phyloP scores from a whole-genome alignment of 2,329 filamentous ascomycete species.

The Neonectria neomacrospora region DNA sequence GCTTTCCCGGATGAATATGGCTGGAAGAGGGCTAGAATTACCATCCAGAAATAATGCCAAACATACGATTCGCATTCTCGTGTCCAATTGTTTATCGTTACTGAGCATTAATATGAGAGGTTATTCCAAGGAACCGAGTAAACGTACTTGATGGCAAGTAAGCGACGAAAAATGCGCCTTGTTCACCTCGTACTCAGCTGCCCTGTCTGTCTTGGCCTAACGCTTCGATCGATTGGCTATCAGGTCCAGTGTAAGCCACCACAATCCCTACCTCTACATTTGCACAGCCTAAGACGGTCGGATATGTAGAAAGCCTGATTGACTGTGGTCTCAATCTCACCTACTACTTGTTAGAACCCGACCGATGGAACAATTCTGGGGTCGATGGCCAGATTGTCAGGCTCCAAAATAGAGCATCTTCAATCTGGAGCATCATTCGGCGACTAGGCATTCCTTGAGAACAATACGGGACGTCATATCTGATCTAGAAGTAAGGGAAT shows the following conservation, averaged over 20 bases:
- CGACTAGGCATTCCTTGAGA: background rate
- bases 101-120: background rate
- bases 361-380: too few species aligned
- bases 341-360: too few species aligned
- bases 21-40: background rate
- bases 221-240: background rate
- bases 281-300: background rate
- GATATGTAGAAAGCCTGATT: background rate
- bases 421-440: background rate
- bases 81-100: background rate
- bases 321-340: background rate
- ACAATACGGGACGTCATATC: background rate
- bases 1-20: background rate
- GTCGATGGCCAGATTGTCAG: too few species aligned
- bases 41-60: background rate
- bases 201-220: background rate
- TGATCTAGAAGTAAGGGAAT: too few species aligned
- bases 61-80: background rate
- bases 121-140: too few species aligned
- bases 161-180: background rate
- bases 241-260: background rate
- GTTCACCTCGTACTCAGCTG: background rate
- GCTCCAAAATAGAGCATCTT: background rate
- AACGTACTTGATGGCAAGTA: constrained; percentile 19
- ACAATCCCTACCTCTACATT: background rate